Conservation (phyloP, 1,139 yeast genomes). For the Blastobotrys apis region DNA sequence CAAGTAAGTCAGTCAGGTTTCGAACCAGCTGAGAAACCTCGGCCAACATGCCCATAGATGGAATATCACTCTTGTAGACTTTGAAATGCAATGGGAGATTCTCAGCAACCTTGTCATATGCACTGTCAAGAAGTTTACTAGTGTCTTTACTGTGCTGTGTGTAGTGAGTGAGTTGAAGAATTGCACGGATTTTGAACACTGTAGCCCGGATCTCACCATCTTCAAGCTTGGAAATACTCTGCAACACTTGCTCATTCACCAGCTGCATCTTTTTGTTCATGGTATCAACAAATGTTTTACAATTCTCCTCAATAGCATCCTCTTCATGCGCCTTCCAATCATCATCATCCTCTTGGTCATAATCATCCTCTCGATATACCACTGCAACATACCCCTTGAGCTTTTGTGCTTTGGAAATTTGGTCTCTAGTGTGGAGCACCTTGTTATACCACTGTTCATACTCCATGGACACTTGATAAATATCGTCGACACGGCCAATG, state of each 20-base stretch:
- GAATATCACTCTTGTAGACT: background rate
- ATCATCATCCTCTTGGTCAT: constrained; percentile 8
- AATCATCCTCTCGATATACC: constrained; percentile 4
- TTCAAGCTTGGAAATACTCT: background rate
- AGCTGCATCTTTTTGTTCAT: background rate
- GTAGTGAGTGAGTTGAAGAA: constrained; percentile 4
- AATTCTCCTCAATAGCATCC: constrained; percentile 1
- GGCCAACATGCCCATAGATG: constrained; percentile 11
- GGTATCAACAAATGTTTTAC: background rate
- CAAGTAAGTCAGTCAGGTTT: constrained; percentile 14
- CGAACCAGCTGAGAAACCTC: constrained; percentile 8
- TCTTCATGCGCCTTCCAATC: constrained; percentile 6
- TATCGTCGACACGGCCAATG: constrained; percentile 18
- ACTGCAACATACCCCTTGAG: constrained; percentile 11
- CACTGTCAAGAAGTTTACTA: background rate
- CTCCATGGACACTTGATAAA: constrained; percentile 10
- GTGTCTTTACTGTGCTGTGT: background rate
- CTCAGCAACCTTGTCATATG: constrained; percentile 4
- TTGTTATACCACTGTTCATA: constrained; percentile 18
- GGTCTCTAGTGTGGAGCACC: constrained; percentile 11
- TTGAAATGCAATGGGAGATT: constrained; percentile 6
- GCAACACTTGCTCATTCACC: background rate
- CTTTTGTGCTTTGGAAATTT: constrained; percentile 16
- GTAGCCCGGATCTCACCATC: background rate
- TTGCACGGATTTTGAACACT: constrained; percentile 2